Percentiles rank a stretch among this genome's conserved stretches.
Conservation (phyloP, 108 stramenopile genomes). For the Discostella stelligeroides region DNA sequence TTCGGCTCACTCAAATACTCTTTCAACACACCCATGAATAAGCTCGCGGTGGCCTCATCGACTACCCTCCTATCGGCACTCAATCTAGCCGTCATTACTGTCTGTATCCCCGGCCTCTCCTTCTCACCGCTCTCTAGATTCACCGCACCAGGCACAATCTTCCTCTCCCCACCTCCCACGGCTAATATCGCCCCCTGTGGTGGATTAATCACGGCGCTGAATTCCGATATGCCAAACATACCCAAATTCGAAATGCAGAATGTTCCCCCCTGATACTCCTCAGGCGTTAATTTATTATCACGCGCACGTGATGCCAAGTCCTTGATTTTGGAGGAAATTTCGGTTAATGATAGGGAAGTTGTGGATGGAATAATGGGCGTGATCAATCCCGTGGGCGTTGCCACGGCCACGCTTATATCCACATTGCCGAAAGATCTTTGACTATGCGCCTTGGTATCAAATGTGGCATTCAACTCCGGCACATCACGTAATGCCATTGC, state of each 20-base stretch:
- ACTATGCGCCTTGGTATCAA: conserved; percentile 44
- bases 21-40: conserved; percentile 93
- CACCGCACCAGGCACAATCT: conserved; percentile 70
- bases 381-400: conserved; percentile 93
- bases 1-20: conserved; percentile 88
- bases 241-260: conserved; percentile 98
- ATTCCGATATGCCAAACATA: conserved; percentile 98
- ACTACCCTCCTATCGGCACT: conserved; percentile 98
- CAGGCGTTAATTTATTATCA: conserved; percentile 86
- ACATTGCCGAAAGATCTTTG: conserved; percentile 74
- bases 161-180: conserved; percentile 90
- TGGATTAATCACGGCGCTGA: conserved; percentile 98
- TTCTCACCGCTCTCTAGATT: conserved; percentile 57
- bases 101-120: conserved; percentile 52
- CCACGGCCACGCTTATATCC: conserved; percentile 98
- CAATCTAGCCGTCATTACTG: conserved; percentile 94
- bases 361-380: conserved; percentile 93
- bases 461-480: conserved; percentile 90
- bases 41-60: conserved; percentile 93
- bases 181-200: conserved; percentile 99
- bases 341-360: conserved; percentile 78
- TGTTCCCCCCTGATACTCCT: conserved; percentile 98
- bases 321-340: conserved; percentile 83
- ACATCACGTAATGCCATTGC: conserved; percentile 96
- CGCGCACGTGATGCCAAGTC: conserved; percentile 87